Evolutionary conservation across 352 stramenopile species (phyloP).

Genomic region (Globisporangium echinulatum): DNA sequence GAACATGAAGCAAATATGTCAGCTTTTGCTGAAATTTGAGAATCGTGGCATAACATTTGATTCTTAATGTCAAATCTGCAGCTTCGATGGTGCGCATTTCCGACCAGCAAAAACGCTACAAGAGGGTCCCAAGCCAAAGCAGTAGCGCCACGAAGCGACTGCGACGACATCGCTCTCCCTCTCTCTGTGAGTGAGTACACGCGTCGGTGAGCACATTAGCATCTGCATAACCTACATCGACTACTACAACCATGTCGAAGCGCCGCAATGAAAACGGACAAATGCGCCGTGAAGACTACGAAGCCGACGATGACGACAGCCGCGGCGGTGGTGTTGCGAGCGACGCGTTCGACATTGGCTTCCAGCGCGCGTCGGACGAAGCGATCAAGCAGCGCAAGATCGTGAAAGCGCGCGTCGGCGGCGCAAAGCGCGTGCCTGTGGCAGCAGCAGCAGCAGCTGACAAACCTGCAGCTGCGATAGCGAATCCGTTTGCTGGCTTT

Average conservation of each 20-base stretch:
- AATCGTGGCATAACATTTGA: too few relatives aligned
- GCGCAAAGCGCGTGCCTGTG: constrained; percentile 13
- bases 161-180: background rate
- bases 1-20: too few relatives aligned
- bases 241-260: constrained; percentile 52
- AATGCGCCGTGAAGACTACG: constrained; percentile 83
- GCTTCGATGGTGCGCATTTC: too few relatives aligned
- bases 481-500: constrained; percentile 45
- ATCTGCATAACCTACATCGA: too few relatives aligned
- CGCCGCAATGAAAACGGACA: constrained; percentile 80
- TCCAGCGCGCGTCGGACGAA: constrained; percentile 63
- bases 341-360: constrained; percentile 53
- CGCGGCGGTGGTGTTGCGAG: constrained; percentile 20
- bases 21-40: too few relatives aligned
- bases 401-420: constrained; percentile 52
- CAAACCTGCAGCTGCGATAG: constrained; percentile 1
- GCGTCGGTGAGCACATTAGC: background rate
- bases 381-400: constrained; percentile 74
- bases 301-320: constrained; percentile 35
- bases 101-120: too few relatives aligned
- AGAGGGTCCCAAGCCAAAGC: too few relatives aligned
- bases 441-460: constrained; percentile 5
- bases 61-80: too few relatives aligned
- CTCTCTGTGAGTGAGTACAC: background rate
- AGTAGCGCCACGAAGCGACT: too few relatives aligned